Evolutionary conservation across 2,329 filamentous ascomycete species (phyloP).

Genomic region (Ophiocordyceps camponoti-rufipedis): DNA sequence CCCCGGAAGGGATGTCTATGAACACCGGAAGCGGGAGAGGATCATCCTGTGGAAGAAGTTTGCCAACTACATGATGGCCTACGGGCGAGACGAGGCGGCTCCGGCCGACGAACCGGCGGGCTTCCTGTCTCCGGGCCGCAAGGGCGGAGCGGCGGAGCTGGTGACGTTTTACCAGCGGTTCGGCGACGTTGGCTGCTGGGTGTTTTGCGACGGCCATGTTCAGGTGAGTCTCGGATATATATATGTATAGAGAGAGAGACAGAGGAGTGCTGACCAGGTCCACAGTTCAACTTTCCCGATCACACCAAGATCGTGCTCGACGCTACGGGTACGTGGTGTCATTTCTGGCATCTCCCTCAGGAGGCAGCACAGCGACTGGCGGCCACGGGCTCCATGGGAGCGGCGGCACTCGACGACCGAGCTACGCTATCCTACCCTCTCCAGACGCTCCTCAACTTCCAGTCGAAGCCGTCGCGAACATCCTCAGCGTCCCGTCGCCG

Average conservation of each 20-base stretch:
- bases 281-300: slow-evolving; percentile 69
- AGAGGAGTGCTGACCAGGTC: background rate
- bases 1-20: slow-evolving; percentile 44
- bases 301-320: slow-evolving; percentile 74
- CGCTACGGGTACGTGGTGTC: slow-evolving; percentile 53
- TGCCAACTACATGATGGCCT: slow-evolving; percentile 56
- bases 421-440: slow-evolving; percentile 55
- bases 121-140: slow-evolving; percentile 18
- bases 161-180: slow-evolving; percentile 71
- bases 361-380: slow-evolving; percentile 50
- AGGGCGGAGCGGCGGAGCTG: slow-evolving; percentile 29
- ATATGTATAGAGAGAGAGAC: background rate
- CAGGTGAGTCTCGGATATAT: slow-evolving; percentile 28
- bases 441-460: slow-evolving; percentile 55
- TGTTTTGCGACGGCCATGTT: slow-evolving; percentile 62
- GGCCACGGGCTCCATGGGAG: slow-evolving; percentile 45
- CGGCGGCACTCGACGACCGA: slow-evolving; percentile 52
- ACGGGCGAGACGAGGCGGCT: slow-evolving; percentile 50
- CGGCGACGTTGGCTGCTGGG: slow-evolving; percentile 67
- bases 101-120: slow-evolving; percentile 18
- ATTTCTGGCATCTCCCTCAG: slow-evolving; percentile 60
- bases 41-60: slow-evolving; percentile 57
- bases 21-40: slow-evolving; percentile 46
- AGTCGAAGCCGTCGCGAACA: slow-evolving; percentile 23
- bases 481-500: slow-evolving; percentile 31